phyloP scores from a whole-genome alignment of 2,329 filamentous ascomycete species.

The Talaromyces funiculosus region DNA sequence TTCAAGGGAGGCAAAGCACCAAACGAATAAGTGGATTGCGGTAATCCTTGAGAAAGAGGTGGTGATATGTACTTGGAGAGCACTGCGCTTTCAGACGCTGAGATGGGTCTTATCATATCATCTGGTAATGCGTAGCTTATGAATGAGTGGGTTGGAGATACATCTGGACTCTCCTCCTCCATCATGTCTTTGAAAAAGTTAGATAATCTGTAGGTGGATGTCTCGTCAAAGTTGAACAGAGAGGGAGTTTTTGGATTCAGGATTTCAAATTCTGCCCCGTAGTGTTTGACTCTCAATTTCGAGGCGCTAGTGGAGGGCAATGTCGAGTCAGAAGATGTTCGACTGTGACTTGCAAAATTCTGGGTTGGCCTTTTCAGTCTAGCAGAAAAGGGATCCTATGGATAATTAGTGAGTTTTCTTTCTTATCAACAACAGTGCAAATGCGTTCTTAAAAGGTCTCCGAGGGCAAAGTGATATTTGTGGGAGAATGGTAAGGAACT shows the following conservation, averaged over 20 bases:
- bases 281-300: conserved; percentile 26
- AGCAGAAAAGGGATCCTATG: conserved; percentile 11
- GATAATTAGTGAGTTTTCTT: not conserved
- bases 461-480: not conserved
- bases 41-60: not conserved
- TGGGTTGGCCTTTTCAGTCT: conserved; percentile 5
- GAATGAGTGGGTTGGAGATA: not conserved
- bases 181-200: not conserved
- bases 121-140: not conserved
- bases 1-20: conserved; percentile 7
- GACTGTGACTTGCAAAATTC: not conserved
- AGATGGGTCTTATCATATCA: conserved; percentile 8
- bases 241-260: conserved; percentile 24
- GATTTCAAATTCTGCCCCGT: conserved; percentile 34
- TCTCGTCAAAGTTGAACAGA: conserved; percentile 12
- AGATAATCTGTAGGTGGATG: not conserved
- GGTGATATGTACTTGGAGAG: not conserved
- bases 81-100: conserved; percentile 12
- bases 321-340: conserved; percentile 24
- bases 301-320: conserved; percentile 23
- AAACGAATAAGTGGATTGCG: conserved; percentile 1
- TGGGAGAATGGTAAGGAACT: not conserved
- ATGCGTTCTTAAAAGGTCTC: too few species aligned
- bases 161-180: not conserved
- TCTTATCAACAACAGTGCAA: not conserved